Evolutionary conservation across 768 basidiomycete genomes (phyloP).

Genomic region (Hypholoma fasciculare): DNA sequence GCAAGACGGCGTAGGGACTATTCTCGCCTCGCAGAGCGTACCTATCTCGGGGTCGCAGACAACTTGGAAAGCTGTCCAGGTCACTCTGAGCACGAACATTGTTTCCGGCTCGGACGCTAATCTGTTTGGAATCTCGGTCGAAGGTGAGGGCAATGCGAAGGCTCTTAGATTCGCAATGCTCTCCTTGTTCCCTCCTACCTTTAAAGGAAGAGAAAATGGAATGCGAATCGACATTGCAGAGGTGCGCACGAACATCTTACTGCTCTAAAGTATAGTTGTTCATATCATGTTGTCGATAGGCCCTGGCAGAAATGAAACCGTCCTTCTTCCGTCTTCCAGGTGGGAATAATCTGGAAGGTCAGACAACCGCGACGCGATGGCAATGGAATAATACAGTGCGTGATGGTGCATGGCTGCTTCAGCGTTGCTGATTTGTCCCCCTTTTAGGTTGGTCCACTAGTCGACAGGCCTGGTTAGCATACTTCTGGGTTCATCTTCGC

Average conservation of each 20-base stretch:
- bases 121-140: conserved; percentile 51
- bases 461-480: conserved; percentile 39
- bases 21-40: conserved; percentile 41
- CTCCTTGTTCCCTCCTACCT: conserved; percentile 69
- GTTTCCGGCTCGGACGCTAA: conserved; percentile 45
- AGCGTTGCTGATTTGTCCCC: not conserved
- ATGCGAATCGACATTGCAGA: conserved; percentile 61
- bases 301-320: conserved; percentile 54
- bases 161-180: conserved; percentile 59
- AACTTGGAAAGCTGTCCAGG: conserved; percentile 47
- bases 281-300: conserved; percentile 25
- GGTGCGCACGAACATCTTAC: conserved; percentile 26
- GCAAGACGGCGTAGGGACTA: conserved; percentile 40
- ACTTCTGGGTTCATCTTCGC: not conserved
- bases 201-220: conserved; percentile 59
- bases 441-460: conserved; percentile 45
- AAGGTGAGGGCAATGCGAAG: conserved; percentile 39
- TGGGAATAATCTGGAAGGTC: conserved; percentile 69
- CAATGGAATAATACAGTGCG: conserved; percentile 64
- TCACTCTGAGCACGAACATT: conserved; percentile 40
- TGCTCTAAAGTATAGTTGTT: not conserved
- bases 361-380: conserved; percentile 55
- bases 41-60: conserved; percentile 43
- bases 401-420: not conserved
- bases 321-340: conserved; percentile 70